Percentiles rank a stretch among this genome's conserved stretches.
These are phyloP conservation scores for Raddia guianensis DNA, from an alignment of 176 grass and related monocot species.

Conservation along the genomic window DNA sequence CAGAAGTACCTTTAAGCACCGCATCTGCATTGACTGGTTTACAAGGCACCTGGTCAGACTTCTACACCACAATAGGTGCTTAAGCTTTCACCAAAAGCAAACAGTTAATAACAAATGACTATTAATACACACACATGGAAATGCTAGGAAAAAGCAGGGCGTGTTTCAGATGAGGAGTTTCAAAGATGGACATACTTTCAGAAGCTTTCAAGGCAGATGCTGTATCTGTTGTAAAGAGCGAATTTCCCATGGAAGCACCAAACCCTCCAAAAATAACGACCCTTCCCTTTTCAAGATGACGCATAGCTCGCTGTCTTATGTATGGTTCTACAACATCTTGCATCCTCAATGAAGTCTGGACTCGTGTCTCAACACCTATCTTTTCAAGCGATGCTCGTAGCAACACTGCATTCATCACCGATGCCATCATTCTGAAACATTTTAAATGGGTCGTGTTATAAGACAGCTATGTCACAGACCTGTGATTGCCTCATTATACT, in stretches of 20 bases:
- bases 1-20: slow-evolving; percentile 73
- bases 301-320: slow-evolving; percentile 65
- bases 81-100: slow-evolving; percentile 2
- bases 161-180: not conserved
- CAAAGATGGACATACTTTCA: slow-evolving; percentile 58
- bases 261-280: slow-evolving; percentile 80
- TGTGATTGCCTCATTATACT: not conserved
- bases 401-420: slow-evolving; percentile 79
- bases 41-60: slow-evolving; percentile 44
- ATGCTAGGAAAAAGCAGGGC: not conserved
- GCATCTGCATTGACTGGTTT: slow-evolving; percentile 76
- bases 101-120: not conserved
- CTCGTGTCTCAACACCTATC: slow-evolving; percentile 64
- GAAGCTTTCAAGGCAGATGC: slow-evolving; percentile 78
- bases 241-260: slow-evolving; percentile 59
- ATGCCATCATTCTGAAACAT: slow-evolving; percentile 79
- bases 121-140: not conserved
- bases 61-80: not conserved
- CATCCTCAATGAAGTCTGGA: slow-evolving; percentile 70
- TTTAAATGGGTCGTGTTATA: slow-evolving; percentile 1
- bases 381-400: slow-evolving; percentile 81
- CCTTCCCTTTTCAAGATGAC: slow-evolving; percentile 84
- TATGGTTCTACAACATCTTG: slow-evolving; percentile 85
- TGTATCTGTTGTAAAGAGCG: slow-evolving; percentile 69
- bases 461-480: not conserved